phyloP scores from a whole-genome alignment of 495 filamentous ascomycete genomes.

The Chaetomium tenue region DNA sequence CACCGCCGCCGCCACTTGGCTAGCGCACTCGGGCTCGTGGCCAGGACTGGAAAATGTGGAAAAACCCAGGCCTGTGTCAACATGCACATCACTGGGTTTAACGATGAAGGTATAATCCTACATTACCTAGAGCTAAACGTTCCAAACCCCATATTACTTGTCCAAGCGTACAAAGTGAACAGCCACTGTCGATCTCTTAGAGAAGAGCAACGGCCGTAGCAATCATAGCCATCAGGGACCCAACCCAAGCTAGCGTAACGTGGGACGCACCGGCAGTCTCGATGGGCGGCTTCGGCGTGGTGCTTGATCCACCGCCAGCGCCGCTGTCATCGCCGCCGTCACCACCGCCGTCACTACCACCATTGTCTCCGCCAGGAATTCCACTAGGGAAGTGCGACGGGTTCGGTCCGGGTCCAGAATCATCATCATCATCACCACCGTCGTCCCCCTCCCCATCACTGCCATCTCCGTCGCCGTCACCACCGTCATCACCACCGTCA shows the following conservation, averaged over 20 bases:
- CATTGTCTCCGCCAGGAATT: neutral
- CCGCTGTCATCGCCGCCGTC: neutral
- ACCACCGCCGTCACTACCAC: neutral
- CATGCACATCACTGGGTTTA: too few relatives aligned
- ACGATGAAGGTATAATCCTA: too few relatives aligned
- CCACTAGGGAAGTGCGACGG: neutral
- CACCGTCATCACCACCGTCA: neutral
- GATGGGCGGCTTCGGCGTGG: neutral
- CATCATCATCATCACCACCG: neutral
- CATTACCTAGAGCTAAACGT: too few relatives aligned
- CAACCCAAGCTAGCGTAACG: neutral
- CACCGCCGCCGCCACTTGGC: too few relatives aligned
- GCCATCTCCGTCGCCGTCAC: neutral
- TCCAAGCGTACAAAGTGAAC: too few relatives aligned
- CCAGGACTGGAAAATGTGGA: too few relatives aligned
- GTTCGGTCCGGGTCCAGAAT: neutral
- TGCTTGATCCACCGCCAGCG: neutral
- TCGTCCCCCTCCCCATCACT: neutral
- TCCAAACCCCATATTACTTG: too few relatives aligned
- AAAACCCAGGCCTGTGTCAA: too few relatives aligned
- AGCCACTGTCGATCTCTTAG: neutral
- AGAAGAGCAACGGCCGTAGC: slow-evolving; percentile 8
- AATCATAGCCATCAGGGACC: slow-evolving; percentile 2
- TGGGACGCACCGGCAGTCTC: neutral
- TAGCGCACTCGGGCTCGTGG: too few relatives aligned